Evolutionary conservation across 768 basidiomycete genomes (phyloP), one percentile per base, ranked within the genome.

Genomic region (Phylloporus arenicola): DNA sequence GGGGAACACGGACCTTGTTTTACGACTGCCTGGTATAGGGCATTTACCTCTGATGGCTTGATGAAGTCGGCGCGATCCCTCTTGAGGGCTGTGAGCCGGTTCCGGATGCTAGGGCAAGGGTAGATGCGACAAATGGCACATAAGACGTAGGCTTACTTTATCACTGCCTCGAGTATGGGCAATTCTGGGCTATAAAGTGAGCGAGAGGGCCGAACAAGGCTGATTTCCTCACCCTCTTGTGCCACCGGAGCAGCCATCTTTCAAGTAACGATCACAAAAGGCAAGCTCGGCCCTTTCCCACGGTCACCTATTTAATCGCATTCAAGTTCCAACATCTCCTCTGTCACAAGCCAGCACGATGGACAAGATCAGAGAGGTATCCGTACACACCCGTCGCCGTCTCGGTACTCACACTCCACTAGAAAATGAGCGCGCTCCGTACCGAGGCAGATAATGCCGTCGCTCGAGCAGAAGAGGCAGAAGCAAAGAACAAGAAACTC

Each of bases 11-110:
- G 39, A 91, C 94, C 89, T 80, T 97, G 92, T 65, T 92, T 92
- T 51, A 98, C 87, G 54, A 96, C 88, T 3, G 84, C 79, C 54
- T 91, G 89, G 76, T 98, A 98, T 53, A 98, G 84, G 35, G 82
- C 77, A 68, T 94, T 86, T 43, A 97, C 95, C 75, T 93, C 95
- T 53, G 89, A 84, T 8, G 93, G 79, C 61, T 92, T 91, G 69
- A 96, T 90, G 74, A 87, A 97, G 57, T 90, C 87, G 34, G 82
- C 92, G 42, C 92, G 83, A 66, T 95, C 86, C 75, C 92, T 88
- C 79, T 93, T 93, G 67, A 94, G 82, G 11, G 84, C 93, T 8
- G 94, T 95, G 43, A 99, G 81, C 55, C 95, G 83, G 70, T 96
- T 95, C 51, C 95, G 84, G 68, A 97, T 93, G 70, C 91, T 48